phyloP scores from a whole-genome alignment of 106 monocot genomes.

The Apostasia shenzhenica region DNA sequence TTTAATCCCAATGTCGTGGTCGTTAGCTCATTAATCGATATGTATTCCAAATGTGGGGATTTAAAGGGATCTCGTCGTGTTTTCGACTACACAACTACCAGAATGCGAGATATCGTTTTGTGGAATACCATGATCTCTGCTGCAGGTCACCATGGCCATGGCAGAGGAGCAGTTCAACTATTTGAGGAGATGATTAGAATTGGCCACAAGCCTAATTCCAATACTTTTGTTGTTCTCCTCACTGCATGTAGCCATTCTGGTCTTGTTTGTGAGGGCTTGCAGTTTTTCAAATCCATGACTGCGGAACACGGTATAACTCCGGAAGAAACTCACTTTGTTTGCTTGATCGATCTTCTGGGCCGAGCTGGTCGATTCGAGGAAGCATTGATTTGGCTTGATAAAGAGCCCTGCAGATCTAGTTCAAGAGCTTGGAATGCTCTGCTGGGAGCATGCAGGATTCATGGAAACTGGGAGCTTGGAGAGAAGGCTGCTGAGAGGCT shows the following conservation, averaged over 20 bases:
- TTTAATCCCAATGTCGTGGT: constrained; percentile 56
- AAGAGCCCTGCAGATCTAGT: constrained; percentile 26
- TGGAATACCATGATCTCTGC: constrained; percentile 81
- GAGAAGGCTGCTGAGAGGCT: constrained; percentile 30
- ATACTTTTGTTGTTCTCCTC: constrained; percentile 52
- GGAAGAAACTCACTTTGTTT: constrained; percentile 53
- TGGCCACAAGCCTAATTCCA: constrained; percentile 35
- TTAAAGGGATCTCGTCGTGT: constrained; percentile 28
- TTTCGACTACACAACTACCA: constrained; percentile 20
- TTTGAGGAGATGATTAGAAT: constrained; percentile 46
- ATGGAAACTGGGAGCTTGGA: constrained; percentile 35
- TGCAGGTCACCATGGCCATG: constrained; percentile 56
- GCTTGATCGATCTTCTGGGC: constrained; percentile 67
- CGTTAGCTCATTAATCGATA: constrained; percentile 57
- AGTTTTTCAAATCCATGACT: constrained; percentile 53
- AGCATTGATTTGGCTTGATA: constrained; percentile 34
- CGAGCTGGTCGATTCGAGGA: constrained; percentile 47
- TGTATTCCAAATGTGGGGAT: constrained; percentile 91
- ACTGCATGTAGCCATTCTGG: constrained; percentile 67
- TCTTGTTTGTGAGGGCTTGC: constrained; percentile 47
- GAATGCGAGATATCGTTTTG: constrained; percentile 37
- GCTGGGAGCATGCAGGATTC: constrained; percentile 52
- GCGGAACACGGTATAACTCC: constrained; percentile 32
- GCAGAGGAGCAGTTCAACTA: constrained; percentile 31
- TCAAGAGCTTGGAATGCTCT: constrained; percentile 42